Base-by-base conservation (phyloP, 768 basidiomycete genomes). In the Termitomyces sp. region DNA sequence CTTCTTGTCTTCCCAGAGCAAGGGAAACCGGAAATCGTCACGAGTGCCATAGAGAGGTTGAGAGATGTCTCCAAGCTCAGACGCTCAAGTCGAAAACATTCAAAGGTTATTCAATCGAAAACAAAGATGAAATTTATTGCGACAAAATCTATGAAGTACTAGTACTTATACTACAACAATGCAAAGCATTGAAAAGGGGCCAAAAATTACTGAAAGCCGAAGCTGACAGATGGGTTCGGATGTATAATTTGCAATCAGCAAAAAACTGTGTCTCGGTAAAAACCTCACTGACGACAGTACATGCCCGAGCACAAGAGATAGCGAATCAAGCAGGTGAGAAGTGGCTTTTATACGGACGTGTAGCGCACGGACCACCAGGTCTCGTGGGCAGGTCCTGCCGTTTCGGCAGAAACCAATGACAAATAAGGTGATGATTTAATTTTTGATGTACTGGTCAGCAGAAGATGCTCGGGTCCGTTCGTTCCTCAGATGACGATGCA, bases 201-300 rank as follows among this genome's bases (percentile, higher is more conserved):
- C 90, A 92, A 93, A 92, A 92, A 91, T 92, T 91, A 87, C 88
- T 87, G 82, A 77, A 81, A 82, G 86, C 88, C 87, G 78, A 89
- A 91, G 88, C 87, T 80, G 72, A 85, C 82, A 88, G 89, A 91
- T 88, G 89, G 74, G 88, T 91, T 90, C 88, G 90, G 90, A 92
- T 92, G 89, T 89, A 82, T 91, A 91, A 89, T 92, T 92, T 92
- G 89, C 89, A 92, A 92, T 87, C 87, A 92, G 89, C 90, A 91
- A 92, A 79, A 90, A 82, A 89, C 88, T 90, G 86, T 88, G 87
- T 85, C 88, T 93, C 91, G 87, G 90, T 92, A 89, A 79, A 85
- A 81, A 93, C 91, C 88, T 93, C 91, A 92, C 89, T 89, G 86
- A 85, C 87, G 88, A 90, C 87, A 89, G 88, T 89, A 86, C 89